Evolutionary conservation across 2,329 filamentous ascomycete species (phyloP).

Genomic region (Acrodontium crateriforme): DNA sequence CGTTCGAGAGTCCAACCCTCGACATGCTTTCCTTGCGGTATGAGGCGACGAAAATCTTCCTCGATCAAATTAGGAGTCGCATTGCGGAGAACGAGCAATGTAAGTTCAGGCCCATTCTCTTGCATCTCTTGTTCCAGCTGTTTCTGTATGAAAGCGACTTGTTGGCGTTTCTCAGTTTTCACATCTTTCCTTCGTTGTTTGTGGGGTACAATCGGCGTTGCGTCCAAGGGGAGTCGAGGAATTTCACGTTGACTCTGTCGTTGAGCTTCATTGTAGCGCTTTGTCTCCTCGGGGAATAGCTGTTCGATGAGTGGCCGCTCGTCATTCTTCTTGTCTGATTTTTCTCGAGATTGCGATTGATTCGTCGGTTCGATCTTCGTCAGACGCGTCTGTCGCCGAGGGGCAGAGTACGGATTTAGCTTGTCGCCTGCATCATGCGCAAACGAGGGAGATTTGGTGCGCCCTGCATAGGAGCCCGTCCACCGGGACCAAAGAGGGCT

Average conservation of each 20-base stretch:
- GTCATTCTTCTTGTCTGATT: constrained; percentile 6
- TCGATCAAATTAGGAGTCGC: constrained; percentile 47
- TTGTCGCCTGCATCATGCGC: too few relatives aligned
- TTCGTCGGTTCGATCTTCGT: too few relatives aligned
- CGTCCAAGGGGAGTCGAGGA: constrained; percentile 20
- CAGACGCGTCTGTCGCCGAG: too few relatives aligned
- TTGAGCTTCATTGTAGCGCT: constrained; percentile 12
- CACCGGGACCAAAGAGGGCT: too few relatives aligned
- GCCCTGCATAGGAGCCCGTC: too few relatives aligned
- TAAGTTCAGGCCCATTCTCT: constrained; percentile 13
- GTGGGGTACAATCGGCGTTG: not conserved
- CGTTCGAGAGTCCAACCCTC: constrained; percentile 46
- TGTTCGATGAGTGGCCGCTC: constrained; percentile 32
- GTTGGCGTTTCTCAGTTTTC: not conserved
- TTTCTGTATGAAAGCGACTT: not conserved
- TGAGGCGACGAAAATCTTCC: constrained; percentile 57
- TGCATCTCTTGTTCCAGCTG: constrained; percentile 6
- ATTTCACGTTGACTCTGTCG: constrained; percentile 16
- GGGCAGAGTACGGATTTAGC: too few relatives aligned
- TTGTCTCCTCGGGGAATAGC: constrained; percentile 41
- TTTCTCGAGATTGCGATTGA: too few relatives aligned
- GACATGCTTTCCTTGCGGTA: constrained; percentile 48
- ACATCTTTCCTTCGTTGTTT: not conserved
- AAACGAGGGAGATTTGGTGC: too few relatives aligned
- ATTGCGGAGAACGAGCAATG: constrained; percentile 43